These are phyloP conservation scores for Globisporangium nagaii DNA, from an alignment of 352 stramenopile genomes.

Conservation along the genomic window DNA sequence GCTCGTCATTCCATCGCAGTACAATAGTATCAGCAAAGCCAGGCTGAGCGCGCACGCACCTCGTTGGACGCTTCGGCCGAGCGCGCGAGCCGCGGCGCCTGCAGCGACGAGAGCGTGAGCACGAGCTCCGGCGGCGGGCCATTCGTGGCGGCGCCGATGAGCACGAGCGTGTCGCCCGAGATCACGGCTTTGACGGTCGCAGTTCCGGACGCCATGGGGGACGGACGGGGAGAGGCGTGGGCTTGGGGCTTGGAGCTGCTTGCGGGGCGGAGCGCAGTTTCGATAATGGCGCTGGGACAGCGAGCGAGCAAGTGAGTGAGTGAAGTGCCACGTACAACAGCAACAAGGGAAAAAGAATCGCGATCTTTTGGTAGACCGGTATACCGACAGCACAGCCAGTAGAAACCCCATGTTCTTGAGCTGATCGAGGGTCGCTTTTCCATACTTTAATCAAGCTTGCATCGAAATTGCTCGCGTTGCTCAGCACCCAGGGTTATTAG, in stretches of 20 bases:
- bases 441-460: too few relatives aligned
- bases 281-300: too few relatives aligned
- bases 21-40: too few relatives aligned
- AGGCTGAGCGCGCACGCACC: constrained; percentile 6
- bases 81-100: constrained; percentile 89
- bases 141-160: constrained; percentile 87
- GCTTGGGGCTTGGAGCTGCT: background rate
- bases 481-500: too few relatives aligned
- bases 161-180: constrained; percentile 96
- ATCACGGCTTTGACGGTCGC: constrained; percentile 97
- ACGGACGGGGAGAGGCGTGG: too few relatives aligned
- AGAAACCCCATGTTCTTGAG: too few relatives aligned
- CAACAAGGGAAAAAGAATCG: constrained; percentile 1
- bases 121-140: constrained; percentile 92
- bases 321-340: background rate
- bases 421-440: too few relatives aligned
- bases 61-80: constrained; percentile 66
- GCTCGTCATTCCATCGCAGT: too few relatives aligned
- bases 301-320: too few relatives aligned
- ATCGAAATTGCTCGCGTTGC: too few relatives aligned
- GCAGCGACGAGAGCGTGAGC: constrained; percentile 94
- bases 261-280: background rate
- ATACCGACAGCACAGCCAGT: too few relatives aligned
- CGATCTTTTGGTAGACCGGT: background rate
- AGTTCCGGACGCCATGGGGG: constrained; percentile 69